Base-by-base conservation (phyloP, 2,329 filamentous ascomycete species). In the Aspergillus aculeatus region DNA sequence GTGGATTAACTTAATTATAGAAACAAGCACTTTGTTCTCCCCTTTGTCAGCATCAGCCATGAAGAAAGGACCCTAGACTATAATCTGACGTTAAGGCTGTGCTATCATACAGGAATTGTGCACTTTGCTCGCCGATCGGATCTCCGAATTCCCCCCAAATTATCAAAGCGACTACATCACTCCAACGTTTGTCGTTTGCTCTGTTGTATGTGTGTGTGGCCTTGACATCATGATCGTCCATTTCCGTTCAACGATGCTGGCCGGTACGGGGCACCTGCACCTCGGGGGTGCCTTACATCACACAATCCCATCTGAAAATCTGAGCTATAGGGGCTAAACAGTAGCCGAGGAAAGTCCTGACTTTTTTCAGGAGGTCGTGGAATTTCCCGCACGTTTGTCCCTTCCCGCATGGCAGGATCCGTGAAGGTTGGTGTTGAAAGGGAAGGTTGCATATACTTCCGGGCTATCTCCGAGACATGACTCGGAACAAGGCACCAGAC, bases 181-280 rank as follows among this genome's bases (percentile, higher is more conserved):
- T 12, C 16, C 7, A 53, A 41, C 12, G 12, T 35, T 35, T 14
- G 19, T 16, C 31, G 21, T 35, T 44, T 16, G 10, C 6, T 47
- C 4, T 24, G n/a, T 11, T 57, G 35, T n/a, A 12, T 38, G 19
- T n/a, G 16, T 16, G n/a, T 4, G 26, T 29, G 26, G 26, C 26
- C 14, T 47, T 62, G 54, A 64, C 60, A 62, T 64, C 49, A 64
- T 64, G 62, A 57, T 62, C 52, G 14, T 54, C 62, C 12, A 52
- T 19, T 51, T 57, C 52, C 57, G 29, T 29, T 31, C 6, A 23
- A 11, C 31, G 10, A 38, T 5, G n/a, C 10, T 14, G 31, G 29
- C 19, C 31, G 55, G 54, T 47, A 38, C n/a, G 4, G 6, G 26
- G 7, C 26, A 9, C 26, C 26, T 29, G 14, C 26, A 23, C 31